Evolutionary conservation across 176 grass and related monocot genomes (phyloP), one percentile per base, ranked within the genome.

Genomic region (Aegilops tauschii): DNA sequence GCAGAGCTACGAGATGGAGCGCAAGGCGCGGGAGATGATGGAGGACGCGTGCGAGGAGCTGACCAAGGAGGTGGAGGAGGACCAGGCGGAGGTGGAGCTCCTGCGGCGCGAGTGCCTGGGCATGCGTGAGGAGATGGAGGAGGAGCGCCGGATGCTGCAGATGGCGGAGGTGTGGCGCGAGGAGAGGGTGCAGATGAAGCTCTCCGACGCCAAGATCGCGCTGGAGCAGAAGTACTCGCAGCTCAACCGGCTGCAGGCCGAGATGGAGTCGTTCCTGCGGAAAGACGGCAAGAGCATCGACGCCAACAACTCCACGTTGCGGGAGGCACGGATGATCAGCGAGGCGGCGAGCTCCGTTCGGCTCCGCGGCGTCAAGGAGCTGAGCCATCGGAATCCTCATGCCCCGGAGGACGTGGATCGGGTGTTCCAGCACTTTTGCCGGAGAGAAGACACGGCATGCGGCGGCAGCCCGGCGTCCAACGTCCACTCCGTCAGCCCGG

Each of bases 101-200:
- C 88, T 93, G 3, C 88, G 86, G 11, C 30, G 82, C 1, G 88
- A 93, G 73, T 93, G 85, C 77, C 71, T 85, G 28, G 76, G 66
- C 25, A 79, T 93, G 72, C 78, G 88, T 1, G 88, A 90, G 61
- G 91, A 90, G 82, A 87, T 93, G 78, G 88, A 90, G 78, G 91
- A 93, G 30, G 91, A 93, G 82, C 75, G 85, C 0, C 69, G 86
- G 5, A 93, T 93, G 91, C 86, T 93, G 78, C 87, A 92, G 91
- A 87, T 90, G 87, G 91, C 91, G 0, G 91, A 92, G 87, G 87
- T 92, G 70, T 92, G 87, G 91, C 87, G 91, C 0, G 91, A 92
- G 27, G 91, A 92, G 56, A 35, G 87, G 1, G 87, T 92, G 2
- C 88, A 93, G 88, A 93, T 93, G 91, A 93, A 93, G 79, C 85